Evolutionary conservation across 192 early-diverging fungal species (phyloP), one percentile per base, ranked within the genome.

Genomic region (Phlyctochytrium arcticum): DNA sequence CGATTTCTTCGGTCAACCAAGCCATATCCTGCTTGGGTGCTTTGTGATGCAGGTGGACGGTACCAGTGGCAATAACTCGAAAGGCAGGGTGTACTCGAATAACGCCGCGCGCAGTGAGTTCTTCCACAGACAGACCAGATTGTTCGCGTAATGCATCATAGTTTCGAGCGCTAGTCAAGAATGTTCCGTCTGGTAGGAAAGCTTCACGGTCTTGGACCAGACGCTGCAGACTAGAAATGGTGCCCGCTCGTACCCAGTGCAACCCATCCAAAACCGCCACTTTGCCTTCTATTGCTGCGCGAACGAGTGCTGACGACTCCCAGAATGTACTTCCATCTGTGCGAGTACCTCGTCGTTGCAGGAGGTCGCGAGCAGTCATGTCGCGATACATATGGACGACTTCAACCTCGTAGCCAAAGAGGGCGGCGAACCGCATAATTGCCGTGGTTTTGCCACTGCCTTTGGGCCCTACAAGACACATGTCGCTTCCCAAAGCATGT

Each of bases 351-450:
- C 90, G 78, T 32, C 88, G 80, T 62, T 92, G 90, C 26, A 92
- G 65, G 3, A 92, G 75, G 67, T 90, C 88, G 15, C 90, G 76
- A 4, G 90, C 83, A 4, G 88, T 88, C 87, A 92, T 90, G 62
- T 92, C 90, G 42, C 83, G 82, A 68, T 85, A 90, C 6, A 90
- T 57, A 7, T 87, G 89, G 35, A 92, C 83, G 54, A 78, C 88
- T 51, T 90, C 88, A 34, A 85, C 76, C 36, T 70, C 73, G 54
- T 89, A 87, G 1, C 85, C 82, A 34, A 88, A 51, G 6, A 75
- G 56, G 29, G 54, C 60, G 24, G 79, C 76, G 69, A 87, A 88
- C 36, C 85, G 77, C 7, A 85, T 73, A 39, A 90, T 75, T 9
- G 88, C 55, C 21, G 85, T 82, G 39, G 82, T 80, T 68, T 92